Base-by-base conservation (phyloP, 495 filamentous ascomycete genomes). In the Rhypophila decipiens region DNA sequence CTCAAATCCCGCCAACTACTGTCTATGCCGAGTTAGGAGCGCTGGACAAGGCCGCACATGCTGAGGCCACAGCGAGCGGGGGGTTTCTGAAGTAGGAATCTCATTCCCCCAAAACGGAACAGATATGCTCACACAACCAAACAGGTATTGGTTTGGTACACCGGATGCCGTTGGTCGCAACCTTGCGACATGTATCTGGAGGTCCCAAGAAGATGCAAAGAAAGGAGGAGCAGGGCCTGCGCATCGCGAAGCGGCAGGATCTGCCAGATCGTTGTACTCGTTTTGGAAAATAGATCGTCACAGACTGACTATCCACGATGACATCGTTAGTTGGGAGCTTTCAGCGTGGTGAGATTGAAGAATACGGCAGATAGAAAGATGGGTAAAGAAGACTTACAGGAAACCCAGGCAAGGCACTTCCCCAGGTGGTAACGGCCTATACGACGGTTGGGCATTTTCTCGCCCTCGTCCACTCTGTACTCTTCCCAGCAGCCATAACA, bases 161-260 rank as follows among this genome's bases (percentile, higher is more conserved):
- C 85, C 85, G 24, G 77, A 88, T 66, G 69, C 60, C 27, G 61
- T 82, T 24, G 72, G 76, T 20, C 70, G 73, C 57, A 90, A 90
- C 64, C 63, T 90, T 50, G 85, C 86, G 39, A 90, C 86, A 37
- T 90, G 84, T 60, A 58, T 91, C 50, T 91, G 87, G 87, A 73
- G 85, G 33, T 78, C 72, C 55, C 72, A 76, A 24, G 72, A 82
- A 31, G 86, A 90, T 65, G 85, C 87, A 22, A 73, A 71, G 54
- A 72, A 76, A 50, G 87, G 84, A 47, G 83, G 85, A 21, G 61
- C 68, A 12, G 86, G 87, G 3, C 71, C 70, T 35, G 75, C 72
- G 37, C 74, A 79, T 58, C 71, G 75, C 19, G 74, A 70, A 52
- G 75, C 76, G 33, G 72, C 68, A 2, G 63, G 63, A 12, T 69